Evolutionary conservation across 345 rosid species (phyloP), one percentile per base, ranked within the genome.

Genomic region (Trapa incisa): DNA sequence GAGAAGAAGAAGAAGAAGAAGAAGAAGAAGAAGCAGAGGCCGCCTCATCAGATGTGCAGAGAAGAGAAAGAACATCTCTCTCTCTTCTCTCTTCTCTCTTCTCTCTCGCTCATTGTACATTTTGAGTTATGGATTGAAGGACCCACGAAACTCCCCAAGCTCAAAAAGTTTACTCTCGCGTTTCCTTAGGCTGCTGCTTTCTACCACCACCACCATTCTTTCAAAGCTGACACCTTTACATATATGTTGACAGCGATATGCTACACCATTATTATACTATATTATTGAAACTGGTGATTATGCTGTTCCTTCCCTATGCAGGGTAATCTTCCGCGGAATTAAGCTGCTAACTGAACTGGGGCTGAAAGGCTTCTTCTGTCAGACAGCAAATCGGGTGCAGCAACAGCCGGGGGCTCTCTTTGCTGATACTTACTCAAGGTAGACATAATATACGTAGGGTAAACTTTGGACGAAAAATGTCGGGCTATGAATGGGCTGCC

Each of bases 191-290:
- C 32, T 15, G 6, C 57, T 1, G 6, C 10, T 15, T 52, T 52
- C 29, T 22, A 22, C 29, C 29, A 22, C 29, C 29, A 52, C 17
- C 22, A 52, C 22, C n/a, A 0, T 15, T n/a, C 22, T 17, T 54
- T 29, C 60, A n/a, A 54, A 54, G 33, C 60, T 54, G 60, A 54
- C 60, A 54, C 60, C 60, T 54, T 54, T 54, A 6, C 35, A 54
- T 54, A 54, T 6, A 54, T 54, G 60, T 54, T 17, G 5, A 1
- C 43, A 41, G 4, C 7, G 43, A 41, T 3, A 41, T 41, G 43
- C 5, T 54, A 5, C 33, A 33, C 11, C 60, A 54, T 54, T 50
- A 11, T 50, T 14, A 22, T 22, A 50, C 22, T 13, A 12, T 50
- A 13, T 50, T 6, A 50, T 16, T 50, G 54, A 50, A 50, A 16